Base-by-base conservation (phyloP, 306 rosid species). In the Dryas octopetala region DNA sequence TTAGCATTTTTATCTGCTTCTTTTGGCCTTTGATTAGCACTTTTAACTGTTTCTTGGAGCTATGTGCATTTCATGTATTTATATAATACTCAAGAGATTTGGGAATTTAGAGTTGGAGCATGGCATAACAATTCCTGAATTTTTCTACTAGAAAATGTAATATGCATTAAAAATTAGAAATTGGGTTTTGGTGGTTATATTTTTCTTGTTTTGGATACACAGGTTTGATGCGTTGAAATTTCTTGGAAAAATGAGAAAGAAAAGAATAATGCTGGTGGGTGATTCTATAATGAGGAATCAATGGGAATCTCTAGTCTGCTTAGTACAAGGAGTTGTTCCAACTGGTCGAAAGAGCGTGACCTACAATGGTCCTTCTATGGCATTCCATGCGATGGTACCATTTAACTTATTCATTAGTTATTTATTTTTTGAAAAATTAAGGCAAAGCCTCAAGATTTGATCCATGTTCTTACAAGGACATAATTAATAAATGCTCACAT, bases 211-310 rank as follows among this genome's bases (percentile, higher is more conserved):
- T 9, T 69, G 79, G 74, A 45, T 57, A 44, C 23, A 28, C 81
- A 95, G 97, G 88, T 95, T 95, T 87, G 94, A 95, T 89, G 96
- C 98, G 44, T 76, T 95, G 74, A 85, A 70, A 17, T 95, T 89
- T 89, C 98, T 95, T 14, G 89, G 89, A 13, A 95, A 87, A 79
- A 89, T 89, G 93, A 91, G 97, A 74, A 82, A 81, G 75, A 95
- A 91, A 80, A 89, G 98, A 76, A 89, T 95, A 81, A 86, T 95
- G 97, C 68, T 95, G 79, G 98, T 95, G 70, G 98, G 98, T 45
- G 98, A 95, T 85, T 95, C 98, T 69, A 95, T 95, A 75, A 89
- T 90, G 91, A 92, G 98, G 78, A 95, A 95, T 77, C 98, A 95
- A 70, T 95, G 98, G 98, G 98, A 95, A 74, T 95, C 97, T 76